A percentile compares a stretch with the other conserved stretches of the same genome.
phyloP scores from a whole-genome alignment of 768 basidiomycete species.

The Phaeotremella skinneri region DNA sequence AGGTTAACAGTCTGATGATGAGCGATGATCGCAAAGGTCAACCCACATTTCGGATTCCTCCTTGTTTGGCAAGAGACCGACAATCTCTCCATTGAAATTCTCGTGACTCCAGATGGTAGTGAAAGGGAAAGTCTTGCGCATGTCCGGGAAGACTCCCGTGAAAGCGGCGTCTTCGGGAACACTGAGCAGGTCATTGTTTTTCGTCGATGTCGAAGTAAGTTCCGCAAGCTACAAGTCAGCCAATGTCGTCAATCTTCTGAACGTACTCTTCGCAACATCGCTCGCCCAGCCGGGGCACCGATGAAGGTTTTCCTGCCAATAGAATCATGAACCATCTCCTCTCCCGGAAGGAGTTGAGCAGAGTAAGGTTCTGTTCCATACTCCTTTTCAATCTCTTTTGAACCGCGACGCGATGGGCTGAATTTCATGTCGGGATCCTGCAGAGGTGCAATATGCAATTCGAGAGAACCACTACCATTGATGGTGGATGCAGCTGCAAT shows the following conservation, averaged over 20 bases:
- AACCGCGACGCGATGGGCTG: not conserved
- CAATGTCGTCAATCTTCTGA: not conserved
- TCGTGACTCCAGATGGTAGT: conserved; percentile 52
- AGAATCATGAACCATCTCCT: conserved; percentile 39
- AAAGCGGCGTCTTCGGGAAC: conserved; percentile 47
- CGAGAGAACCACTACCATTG: conserved; percentile 11
- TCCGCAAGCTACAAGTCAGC: conserved; percentile 28
- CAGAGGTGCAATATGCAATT: not conserved
- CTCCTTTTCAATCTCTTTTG: conserved; percentile 12
- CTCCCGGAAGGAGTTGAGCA: conserved; percentile 36
- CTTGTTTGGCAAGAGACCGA: conserved; percentile 42
- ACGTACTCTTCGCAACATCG: conserved; percentile 46
- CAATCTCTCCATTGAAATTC: conserved; percentile 48
- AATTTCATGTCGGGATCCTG: not conserved
- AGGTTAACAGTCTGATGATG: conserved; percentile 32
- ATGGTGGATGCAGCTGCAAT: conserved; percentile 32
- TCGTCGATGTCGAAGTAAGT: conserved; percentile 23
- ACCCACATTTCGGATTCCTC: conserved; percentile 47
- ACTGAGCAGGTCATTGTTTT: conserved; percentile 27
- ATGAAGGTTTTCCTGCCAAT: conserved; percentile 38
- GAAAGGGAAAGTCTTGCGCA: conserved; percentile 50
- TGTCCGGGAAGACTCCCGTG: conserved; percentile 48
- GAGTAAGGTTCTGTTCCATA: conserved; percentile 36
- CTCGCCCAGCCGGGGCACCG: conserved; percentile 37
- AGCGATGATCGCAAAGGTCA: not conserved